Evolutionary conservation across 208 protist genomes (phyloP).

Genomic region (Sergeia podlipaevii): DNA sequence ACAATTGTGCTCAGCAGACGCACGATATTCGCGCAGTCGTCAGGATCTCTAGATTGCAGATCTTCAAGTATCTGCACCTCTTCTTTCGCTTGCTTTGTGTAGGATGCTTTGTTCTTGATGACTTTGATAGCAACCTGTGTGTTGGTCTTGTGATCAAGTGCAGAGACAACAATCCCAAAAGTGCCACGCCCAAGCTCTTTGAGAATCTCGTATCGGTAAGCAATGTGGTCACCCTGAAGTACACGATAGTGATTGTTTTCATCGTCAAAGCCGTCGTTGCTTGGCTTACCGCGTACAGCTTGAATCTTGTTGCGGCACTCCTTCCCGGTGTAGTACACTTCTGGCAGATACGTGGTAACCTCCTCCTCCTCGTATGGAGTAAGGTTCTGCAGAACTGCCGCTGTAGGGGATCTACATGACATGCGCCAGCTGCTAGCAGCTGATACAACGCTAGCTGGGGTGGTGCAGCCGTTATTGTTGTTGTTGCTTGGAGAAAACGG

Average conservation of each 20-base stretch:
- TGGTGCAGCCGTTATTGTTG: slow-evolving; percentile 6
- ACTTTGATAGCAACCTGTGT: slow-evolving; percentile 79
- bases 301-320: slow-evolving; percentile 51
- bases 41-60: slow-evolving; percentile 53
- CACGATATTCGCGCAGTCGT: slow-evolving; percentile 66
- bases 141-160: slow-evolving; percentile 53
- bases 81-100: slow-evolving; percentile 76
- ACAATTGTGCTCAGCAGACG: slow-evolving; percentile 50
- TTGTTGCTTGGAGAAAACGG: no score
- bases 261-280: slow-evolving; percentile 94
- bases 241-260: slow-evolving; percentile 92
- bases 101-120: slow-evolving; percentile 80
- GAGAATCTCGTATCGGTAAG: slow-evolving; percentile 90
- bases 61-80: slow-evolving; percentile 76
- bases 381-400: slow-evolving; percentile 14
- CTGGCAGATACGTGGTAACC: slow-evolving; percentile 45
- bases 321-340: slow-evolving; percentile 68
- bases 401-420: background rate
- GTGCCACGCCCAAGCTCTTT: slow-evolving; percentile 79
- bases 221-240: slow-evolving; percentile 90
- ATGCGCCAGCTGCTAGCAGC: slow-evolving; percentile 9
- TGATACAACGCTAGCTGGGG: background rate
- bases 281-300: slow-evolving; percentile 23
- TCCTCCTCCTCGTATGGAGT: slow-evolving; percentile 68
- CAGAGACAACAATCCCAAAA: slow-evolving; percentile 88